A percentile compares a stretch with the other conserved stretches of the same genome.
These are phyloP conservation scores for Beauveria scarabaeidicola DNA, from an alignment of 2,329 filamentous ascomycete species.

Conservation along the genomic window DNA sequence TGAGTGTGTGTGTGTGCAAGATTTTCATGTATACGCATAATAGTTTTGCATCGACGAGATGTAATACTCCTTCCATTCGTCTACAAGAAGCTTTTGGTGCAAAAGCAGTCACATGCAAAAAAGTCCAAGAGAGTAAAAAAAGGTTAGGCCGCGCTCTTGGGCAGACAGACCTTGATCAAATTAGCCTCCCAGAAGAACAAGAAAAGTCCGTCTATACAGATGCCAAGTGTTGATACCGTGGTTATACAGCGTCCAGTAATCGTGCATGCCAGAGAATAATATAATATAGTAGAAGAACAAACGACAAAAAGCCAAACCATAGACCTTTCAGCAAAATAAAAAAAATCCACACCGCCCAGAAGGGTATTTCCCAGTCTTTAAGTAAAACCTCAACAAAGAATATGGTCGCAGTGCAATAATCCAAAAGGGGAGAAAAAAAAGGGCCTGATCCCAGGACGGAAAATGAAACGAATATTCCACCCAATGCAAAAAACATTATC, in stretches of 20 bases:
- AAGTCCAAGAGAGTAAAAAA: too few species aligned
- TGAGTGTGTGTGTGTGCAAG: too few species aligned
- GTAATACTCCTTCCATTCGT: too few species aligned
- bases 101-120: too few species aligned
- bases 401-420: constrained; percentile 4
- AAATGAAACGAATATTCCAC: constrained; percentile 5
- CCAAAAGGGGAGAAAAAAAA: constrained; percentile 9
- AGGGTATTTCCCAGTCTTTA: constrained; percentile 11
- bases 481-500: background rate
- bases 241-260: constrained; percentile 9
- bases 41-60: too few species aligned
- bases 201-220: background rate
- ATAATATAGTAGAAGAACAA: constrained; percentile 9
- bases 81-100: too few species aligned
- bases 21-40: too few species aligned
- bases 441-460: background rate
- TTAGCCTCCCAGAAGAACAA: too few species aligned
- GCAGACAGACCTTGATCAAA: too few species aligned
- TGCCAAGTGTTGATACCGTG: background rate
- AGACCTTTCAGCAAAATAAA: background rate
- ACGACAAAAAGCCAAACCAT: background rate
- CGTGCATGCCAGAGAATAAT: constrained; percentile 11
- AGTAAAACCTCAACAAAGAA: constrained; percentile 2
- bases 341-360: constrained; percentile 9
- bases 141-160: too few species aligned